These are phyloP conservation scores for Larix kaempferi DNA, from an alignment of 75 land plant genomes.

Conservation along the genomic window DNA sequence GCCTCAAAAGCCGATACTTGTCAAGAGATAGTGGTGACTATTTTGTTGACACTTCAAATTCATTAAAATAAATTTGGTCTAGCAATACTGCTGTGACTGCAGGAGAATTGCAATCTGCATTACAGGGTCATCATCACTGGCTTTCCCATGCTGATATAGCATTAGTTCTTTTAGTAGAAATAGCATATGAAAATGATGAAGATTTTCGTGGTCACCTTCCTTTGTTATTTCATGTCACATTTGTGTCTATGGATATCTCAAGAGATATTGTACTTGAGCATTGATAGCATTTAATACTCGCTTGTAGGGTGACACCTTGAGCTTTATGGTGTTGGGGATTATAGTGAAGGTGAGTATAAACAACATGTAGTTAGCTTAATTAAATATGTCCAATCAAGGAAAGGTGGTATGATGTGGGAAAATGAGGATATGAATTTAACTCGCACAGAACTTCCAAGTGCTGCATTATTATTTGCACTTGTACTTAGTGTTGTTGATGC, in stretches of 20 bases:
- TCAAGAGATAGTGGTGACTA: slow-evolving; percentile 98
- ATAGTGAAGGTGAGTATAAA: slow-evolving; percentile 94
- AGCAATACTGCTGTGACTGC: slow-evolving; percentile 74
- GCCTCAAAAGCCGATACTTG: slow-evolving; percentile 87
- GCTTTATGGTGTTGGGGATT: slow-evolving; percentile 76
- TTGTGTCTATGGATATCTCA: slow-evolving; percentile 99
- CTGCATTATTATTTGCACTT: slow-evolving; percentile 87
- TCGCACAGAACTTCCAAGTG: slow-evolving; percentile 90
- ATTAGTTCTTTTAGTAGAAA: slow-evolving; percentile 91
- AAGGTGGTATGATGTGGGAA: slow-evolving; percentile 99
- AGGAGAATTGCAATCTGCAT: slow-evolving; percentile 87
- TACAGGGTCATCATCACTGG: slow-evolving; percentile 89
- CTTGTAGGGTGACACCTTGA: slow-evolving; percentile 97
- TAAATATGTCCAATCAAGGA: slow-evolving; percentile 97
- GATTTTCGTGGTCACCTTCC: slow-evolving; percentile 99
- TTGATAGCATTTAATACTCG: slow-evolving; percentile 97
- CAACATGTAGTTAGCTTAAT: slow-evolving; percentile 96
- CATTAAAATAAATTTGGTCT: slow-evolving; percentile 70
- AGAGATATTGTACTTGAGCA: slow-evolving; percentile 97
- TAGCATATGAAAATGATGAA: slow-evolving; percentile 99
- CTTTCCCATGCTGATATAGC: slow-evolving; percentile 98
- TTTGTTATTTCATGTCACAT: slow-evolving; percentile 93
- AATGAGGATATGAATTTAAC: slow-evolving; percentile 87
- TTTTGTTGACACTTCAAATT: slow-evolving; percentile 86
- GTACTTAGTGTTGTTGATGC: slow-evolving; percentile 99